Evolutionary conservation across 2,329 filamentous ascomycete genomes (phyloP), one percentile per base, ranked within the genome.

Genomic region (Boeremia lycopersici): DNA sequence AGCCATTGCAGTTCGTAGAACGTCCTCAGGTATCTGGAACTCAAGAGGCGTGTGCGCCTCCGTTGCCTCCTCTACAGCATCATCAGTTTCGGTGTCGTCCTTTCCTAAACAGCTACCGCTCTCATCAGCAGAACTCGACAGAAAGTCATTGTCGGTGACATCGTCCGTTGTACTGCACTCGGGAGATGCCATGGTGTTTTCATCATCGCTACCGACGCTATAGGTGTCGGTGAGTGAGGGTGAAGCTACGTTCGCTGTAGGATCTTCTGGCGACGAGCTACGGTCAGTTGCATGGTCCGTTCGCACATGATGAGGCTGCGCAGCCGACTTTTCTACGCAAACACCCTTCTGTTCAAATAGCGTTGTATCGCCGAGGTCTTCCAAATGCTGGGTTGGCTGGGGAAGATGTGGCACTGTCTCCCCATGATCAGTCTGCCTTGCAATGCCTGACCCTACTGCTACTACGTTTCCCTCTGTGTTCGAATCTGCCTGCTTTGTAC

Each of bases 21-120:
- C 45, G 4, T 69, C 64, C 35, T 65, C 45, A 2, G 72, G 72
- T 19, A 75, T 74, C 38, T 74, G 72, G 34, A 64, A 75, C 4
- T 62, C 48, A 8, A 75, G 65, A 8, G 69, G 57, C 1, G 56
- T 50, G 19, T 69, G 61, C 12, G 58, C 39, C 47, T 72, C 63
- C 10, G 47, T 33, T 2, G 36, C 33, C 31, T 61, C 52, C n/a
- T 68, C 61, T 12, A 54, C 33, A 6, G 55, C 52, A 13, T 53
- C 34, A 2, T 62, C 57, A 12, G 42, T 43, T n/a, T 46, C 35
- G 11, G 41, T 29, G 15, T 6, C 30, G 33, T 28, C 28, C 12
- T 42, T 19, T 12, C 36, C 41, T 4, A 23, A 28, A 8, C 36
- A 15, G 33, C 6, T 23, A 6, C 11, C 10, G 23, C 34, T 40